Evolutionary conservation across 169 alveolate genomes (phyloP).

Genomic region (Eimeria acervulina): DNA sequence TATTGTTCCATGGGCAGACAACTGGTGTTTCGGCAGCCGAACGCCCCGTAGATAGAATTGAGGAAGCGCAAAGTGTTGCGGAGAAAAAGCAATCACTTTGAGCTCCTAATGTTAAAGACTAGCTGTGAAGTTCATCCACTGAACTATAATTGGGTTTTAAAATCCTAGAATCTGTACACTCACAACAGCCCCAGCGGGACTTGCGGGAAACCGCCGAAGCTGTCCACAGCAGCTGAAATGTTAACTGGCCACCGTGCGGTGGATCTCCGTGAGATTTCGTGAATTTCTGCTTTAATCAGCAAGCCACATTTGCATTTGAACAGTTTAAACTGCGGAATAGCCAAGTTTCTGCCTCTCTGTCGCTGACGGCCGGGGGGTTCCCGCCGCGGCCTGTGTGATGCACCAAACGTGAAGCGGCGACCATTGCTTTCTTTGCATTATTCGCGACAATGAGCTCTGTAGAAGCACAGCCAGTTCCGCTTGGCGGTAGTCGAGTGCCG

Average conservation of each 20-base stretch:
- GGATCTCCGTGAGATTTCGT: background rate
- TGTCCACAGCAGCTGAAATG: background rate
- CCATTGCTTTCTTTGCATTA: background rate
- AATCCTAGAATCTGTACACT: background rate
- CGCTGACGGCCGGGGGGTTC: background rate
- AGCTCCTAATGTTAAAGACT: background rate
- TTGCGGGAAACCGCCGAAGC: background rate
- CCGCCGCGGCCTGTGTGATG: background rate
- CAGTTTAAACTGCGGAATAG: background rate
- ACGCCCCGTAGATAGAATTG: background rate
- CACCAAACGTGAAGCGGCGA: conserved; percentile 6
- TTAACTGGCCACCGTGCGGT: background rate
- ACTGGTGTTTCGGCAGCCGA: background rate
- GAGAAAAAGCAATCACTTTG: background rate
- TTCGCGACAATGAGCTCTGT: conserved; percentile 1
- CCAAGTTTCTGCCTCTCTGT: background rate
- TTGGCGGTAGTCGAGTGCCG: conserved; percentile 78
- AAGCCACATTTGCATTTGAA: background rate
- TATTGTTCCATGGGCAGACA: background rate
- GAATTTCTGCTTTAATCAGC: background rate
- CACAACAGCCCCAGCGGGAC: background rate
- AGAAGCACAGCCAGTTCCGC: conserved; percentile 59
- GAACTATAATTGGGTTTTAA: background rate
- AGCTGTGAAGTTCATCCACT: background rate
- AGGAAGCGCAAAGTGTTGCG: background rate